Base-by-base conservation (phyloP, 78 protist species). In the Diacronema lutheri region DNA sequence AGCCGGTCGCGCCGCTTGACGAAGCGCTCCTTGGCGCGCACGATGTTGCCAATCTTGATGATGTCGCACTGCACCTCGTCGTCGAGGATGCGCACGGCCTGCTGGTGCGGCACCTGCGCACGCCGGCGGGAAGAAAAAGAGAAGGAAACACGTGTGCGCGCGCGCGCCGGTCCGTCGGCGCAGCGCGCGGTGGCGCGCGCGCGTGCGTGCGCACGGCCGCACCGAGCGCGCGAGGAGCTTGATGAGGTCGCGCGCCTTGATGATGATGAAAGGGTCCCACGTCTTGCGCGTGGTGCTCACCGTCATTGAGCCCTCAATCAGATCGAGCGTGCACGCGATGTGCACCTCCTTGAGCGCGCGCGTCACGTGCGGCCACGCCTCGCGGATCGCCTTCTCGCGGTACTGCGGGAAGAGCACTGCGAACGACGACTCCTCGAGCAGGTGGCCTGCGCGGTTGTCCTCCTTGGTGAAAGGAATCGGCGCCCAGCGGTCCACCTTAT, bases 221-320 rank as follows among this genome's bases (percentile, higher is more conserved):
- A 83, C 76, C 33, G 80, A 77, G 25, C 87, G 44, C 56, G 81
- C 72, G 61, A 83, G 38, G 33, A 69, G 37, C 72, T 50, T 89
- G 44, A 83, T 29, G 78, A 81, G 31, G 65, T 89, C 87, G n/a
- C 31, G 69, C 21, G 93, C 97, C 85, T 97, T 95, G 81, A 98
- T 33, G 82, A 98, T 97, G 23, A 93, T 88, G 92, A 83, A 98
- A 16, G 99, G 99, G 80, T 98, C 99, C 90, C 86, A 97, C 21
- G 91, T 88, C 71, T 88, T 81, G 33, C 83, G 40, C 25, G 93
- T 90, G 44, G 93, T 90, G 16, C 31, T 38, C 23, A 90, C 93
- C 12, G 86, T 72, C 86, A 90, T 90, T 12, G 82, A 60, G 44
- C 93, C 93, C 65, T 90, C 82, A 37, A 90, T 55, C 26, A 90